Evolutionary conservation across 441 rosid species (phyloP).

Genomic region (Corymbia citriodora): DNA sequence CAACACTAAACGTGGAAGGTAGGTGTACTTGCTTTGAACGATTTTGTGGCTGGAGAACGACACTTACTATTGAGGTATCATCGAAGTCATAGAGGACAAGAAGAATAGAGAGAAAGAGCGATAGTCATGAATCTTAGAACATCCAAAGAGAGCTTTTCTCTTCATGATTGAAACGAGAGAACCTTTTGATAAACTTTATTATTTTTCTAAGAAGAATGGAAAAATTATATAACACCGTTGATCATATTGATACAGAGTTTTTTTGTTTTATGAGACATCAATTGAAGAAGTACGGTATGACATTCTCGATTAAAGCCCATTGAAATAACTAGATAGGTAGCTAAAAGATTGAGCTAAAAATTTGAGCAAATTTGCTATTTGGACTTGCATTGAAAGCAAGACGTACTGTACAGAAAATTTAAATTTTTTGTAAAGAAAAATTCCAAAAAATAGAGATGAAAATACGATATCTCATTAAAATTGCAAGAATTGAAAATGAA

Average conservation of each 20-base stretch:
- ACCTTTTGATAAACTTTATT: background rate
- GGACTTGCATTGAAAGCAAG: background rate
- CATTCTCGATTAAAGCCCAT: background rate
- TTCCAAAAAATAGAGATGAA: background rate
- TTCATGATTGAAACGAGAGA: background rate
- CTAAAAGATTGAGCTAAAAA: background rate
- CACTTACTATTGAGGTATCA: background rate
- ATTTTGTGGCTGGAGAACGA: background rate
- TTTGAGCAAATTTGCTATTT: background rate
- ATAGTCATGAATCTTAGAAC: background rate
- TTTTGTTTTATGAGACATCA: background rate
- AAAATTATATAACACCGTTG: background rate
- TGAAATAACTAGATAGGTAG: background rate
- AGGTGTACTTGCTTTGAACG: background rate
- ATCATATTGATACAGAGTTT: fast-evolving
- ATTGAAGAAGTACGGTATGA: background rate
- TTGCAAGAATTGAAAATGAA: background rate
- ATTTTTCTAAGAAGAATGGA: background rate
- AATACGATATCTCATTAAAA: background rate
- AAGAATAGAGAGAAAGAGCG: background rate
- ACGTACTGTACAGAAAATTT: background rate
- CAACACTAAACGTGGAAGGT: background rate
- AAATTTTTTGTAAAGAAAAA: too few relatives aligned
- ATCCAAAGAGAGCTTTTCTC: background rate
- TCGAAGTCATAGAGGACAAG: background rate